These are phyloP conservation scores for Cutaneotrichosporon sp. DNA, from an alignment of 1,284 basidiomycete genomes.

Conservation along the genomic window DNA sequence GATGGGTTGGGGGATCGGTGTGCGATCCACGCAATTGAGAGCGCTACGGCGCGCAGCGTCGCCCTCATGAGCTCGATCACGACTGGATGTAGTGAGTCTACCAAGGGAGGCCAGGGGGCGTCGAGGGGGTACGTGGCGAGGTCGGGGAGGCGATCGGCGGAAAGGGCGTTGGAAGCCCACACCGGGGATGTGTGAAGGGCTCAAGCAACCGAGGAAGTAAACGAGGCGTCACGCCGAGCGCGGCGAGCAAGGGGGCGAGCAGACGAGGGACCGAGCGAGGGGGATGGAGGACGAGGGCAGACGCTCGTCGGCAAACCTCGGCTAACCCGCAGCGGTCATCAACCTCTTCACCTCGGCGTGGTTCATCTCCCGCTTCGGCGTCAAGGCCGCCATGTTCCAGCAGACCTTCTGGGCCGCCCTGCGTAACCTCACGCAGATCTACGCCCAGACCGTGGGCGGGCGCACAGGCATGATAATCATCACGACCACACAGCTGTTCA, in stretches of 20 bases:
- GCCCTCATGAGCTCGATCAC: slow-evolving; percentile 42
- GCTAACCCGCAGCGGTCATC: slow-evolving; percentile 45
- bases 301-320: too few relatives aligned
- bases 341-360: slow-evolving; percentile 50
- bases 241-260: too few relatives aligned
- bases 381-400: slow-evolving; percentile 47
- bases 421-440: slow-evolving; percentile 46
- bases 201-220: too few relatives aligned
- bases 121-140: too few relatives aligned
- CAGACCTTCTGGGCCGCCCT: slow-evolving; percentile 50
- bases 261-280: too few relatives aligned
- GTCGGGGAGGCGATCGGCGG: too few relatives aligned
- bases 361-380: slow-evolving; percentile 42
- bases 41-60: slow-evolving; percentile 34
- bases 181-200: too few relatives aligned
- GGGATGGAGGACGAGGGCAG: not conserved
- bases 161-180: too few relatives aligned
- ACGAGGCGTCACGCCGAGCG: too few relatives aligned
- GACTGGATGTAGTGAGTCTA: slow-evolving; percentile 34
- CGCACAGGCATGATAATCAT: slow-evolving; percentile 40
- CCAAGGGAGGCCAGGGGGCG: too few relatives aligned
- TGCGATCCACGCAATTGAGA: slow-evolving; percentile 36
- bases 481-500: slow-evolving; percentile 48
- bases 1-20: slow-evolving; percentile 39
- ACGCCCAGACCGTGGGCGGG: slow-evolving; percentile 38